phyloP scores from a whole-genome alignment of 2,329 filamentous ascomycete species.

The Dactylellina drechsleri region DNA sequence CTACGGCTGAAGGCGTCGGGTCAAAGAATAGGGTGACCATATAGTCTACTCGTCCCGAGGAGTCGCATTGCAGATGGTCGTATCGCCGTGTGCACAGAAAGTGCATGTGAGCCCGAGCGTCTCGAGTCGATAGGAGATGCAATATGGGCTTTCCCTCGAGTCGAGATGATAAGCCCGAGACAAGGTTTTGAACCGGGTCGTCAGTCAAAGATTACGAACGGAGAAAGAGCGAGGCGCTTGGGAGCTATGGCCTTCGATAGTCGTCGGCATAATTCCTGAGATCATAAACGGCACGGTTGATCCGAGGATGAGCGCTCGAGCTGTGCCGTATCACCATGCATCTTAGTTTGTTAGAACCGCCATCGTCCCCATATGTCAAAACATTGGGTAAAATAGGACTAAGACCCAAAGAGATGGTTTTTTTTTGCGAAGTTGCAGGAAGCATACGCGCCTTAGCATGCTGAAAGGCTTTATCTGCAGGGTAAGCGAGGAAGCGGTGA shows the following conservation, averaged over 20 bases:
- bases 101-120: slow-evolving; percentile 45
- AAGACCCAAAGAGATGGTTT: slow-evolving; percentile 3
- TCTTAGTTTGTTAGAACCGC: slow-evolving; percentile 10
- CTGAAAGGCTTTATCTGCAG: neutral
- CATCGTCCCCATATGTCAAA: slow-evolving; percentile 23
- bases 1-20: slow-evolving; percentile 27
- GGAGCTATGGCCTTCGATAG: slow-evolving; percentile 4
- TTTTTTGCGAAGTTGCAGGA: slow-evolving; percentile 11
- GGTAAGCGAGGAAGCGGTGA: slow-evolving; percentile 41
- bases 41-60: neutral
- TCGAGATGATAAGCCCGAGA: slow-evolving; percentile 38
- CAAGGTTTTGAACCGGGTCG: slow-evolving; percentile 1
- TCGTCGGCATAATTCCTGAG: neutral
- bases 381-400: slow-evolving; percentile 1
- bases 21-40: slow-evolving; percentile 4
- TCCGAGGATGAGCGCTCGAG: slow-evolving; percentile 9
- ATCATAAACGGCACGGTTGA: slow-evolving; percentile 22
- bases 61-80: slow-evolving; percentile 33
- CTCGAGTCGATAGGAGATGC: slow-evolving; percentile 39
- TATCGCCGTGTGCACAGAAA: slow-evolving; percentile 37
- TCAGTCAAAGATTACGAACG: neutral
- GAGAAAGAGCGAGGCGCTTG: slow-evolving; percentile 28
- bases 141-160: slow-evolving; percentile 23
- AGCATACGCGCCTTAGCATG: slow-evolving; percentile 35
- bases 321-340: neutral